Base-by-base conservation (phyloP, 108 stramenopile genomes). In the Cyclostephanos invisitatus region DNA sequence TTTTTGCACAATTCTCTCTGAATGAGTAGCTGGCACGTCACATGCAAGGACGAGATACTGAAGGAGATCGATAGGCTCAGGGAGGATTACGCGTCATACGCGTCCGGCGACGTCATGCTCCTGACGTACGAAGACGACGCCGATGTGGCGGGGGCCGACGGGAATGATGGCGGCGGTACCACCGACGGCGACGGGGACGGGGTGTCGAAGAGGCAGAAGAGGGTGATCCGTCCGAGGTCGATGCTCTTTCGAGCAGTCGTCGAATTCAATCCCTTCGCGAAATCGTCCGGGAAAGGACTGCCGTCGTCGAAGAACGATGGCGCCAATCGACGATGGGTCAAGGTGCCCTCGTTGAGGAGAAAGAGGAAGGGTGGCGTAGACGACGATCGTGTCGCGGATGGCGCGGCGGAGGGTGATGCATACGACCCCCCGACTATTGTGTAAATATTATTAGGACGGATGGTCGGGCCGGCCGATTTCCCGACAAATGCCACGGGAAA, bases 11-110 rank as follows among this genome's bases (percentile, higher is more conserved):
- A n/a, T n/a, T n/a, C n/a, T 54, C 18, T 17, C 17, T 53, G 51
- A 20, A 53, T n/a, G n/a, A n/a, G 4, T 15, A 61, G 60, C 5
- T 61, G 77, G 77, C 70, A 70, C 28, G 27, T 54, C 8, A 55
- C 21, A 36, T 56, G 58, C 14, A 70, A 78, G 38, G 77, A 70
- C 22, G 68, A 32, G 21, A 65, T 78, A 38, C 35, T 78, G 64
- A 68, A 67, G 38, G 77, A 78, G 47, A 61, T 78, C 36, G 57
- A 70, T 2, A 58, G 67, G 59, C 47, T 78, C 0, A 59, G 38
- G 40, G 70, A 78, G n/a, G 77, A 78, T 66, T 48, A 51, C 5
- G 40, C 62, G 29, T 46, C 69, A 6, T 78, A 57, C 35, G 46
- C 47, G 25, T 28, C 55, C n/a, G 77, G 77, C 5, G 54, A 42